Evolutionary conservation across 2,329 filamentous ascomycete species (phyloP).

Genomic region (Fusarium coffeatum): DNA sequence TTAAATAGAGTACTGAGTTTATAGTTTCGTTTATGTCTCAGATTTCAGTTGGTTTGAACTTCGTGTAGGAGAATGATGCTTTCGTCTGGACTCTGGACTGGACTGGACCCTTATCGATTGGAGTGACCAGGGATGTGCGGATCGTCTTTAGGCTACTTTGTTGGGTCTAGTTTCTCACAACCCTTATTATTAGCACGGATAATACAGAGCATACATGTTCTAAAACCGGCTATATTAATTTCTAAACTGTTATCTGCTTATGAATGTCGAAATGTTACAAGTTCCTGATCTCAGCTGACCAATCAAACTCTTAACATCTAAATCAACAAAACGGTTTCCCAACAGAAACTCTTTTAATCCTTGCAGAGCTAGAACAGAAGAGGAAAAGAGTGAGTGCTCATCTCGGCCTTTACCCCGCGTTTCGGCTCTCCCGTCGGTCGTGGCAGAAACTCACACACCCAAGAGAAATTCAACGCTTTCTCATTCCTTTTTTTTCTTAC

Average conservation of each 20-base stretch:
- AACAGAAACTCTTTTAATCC: constrained; percentile 12
- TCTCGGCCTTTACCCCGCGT: constrained; percentile 34
- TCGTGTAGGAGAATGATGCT: neutral
- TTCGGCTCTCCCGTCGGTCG: constrained; percentile 7
- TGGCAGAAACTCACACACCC: constrained; percentile 15
- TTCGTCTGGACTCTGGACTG: neutral
- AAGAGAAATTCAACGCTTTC: constrained; percentile 19
- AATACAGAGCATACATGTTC: neutral
- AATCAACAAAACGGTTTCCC: constrained; percentile 8
- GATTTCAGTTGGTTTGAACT: neutral
- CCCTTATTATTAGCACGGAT: neutral
- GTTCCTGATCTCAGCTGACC: constrained; percentile 13
- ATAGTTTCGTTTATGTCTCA: neutral
- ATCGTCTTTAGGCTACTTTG: neutral
- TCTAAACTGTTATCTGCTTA: neutral
- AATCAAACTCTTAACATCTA: constrained; percentile 7
- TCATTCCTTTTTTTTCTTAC: constrained; percentile 2
- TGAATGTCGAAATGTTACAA: neutral
- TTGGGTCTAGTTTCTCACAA: constrained; percentile 10
- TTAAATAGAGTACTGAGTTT: neutral
- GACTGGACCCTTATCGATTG: constrained; percentile 1
- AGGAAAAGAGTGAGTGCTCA: constrained; percentile 31
- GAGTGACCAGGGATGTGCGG: neutral
- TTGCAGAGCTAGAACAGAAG: constrained; percentile 18
- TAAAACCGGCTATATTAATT: constrained; percentile 1